phyloP scores from a whole-genome alignment of 495 filamentous ascomycete species.

The Aspergillus affinis region DNA sequence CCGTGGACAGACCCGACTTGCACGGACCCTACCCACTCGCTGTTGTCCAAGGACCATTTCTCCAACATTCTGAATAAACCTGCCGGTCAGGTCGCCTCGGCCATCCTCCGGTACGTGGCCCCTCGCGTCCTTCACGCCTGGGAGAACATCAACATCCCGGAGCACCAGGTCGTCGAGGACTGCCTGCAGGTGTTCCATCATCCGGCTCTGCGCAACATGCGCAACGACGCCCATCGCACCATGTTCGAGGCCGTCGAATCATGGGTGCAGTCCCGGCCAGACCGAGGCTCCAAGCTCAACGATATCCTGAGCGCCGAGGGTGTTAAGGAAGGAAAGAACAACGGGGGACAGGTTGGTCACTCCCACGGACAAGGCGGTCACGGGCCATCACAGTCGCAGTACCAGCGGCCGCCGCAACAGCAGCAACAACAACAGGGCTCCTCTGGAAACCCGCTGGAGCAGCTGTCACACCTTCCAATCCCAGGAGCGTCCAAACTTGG shows the following conservation, averaged over 20 bases:
- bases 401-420: constrained; percentile 20
- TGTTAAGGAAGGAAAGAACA: constrained; percentile 79
- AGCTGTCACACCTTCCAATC: constrained; percentile 41
- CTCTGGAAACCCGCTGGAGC: constrained; percentile 33
- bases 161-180: constrained; percentile 76
- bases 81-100: constrained; percentile 77
- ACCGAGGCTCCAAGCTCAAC: constrained; percentile 64
- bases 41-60: constrained; percentile 96
- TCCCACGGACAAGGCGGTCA: constrained; percentile 17
- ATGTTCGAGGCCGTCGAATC: constrained; percentile 82
- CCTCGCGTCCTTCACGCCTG: constrained; percentile 87
- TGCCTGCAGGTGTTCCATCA: constrained; percentile 83
- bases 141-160: constrained; percentile 78
- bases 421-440: constrained; percentile 28
- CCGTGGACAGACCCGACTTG: constrained; percentile 85
- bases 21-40: constrained; percentile 89
- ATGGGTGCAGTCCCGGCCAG: constrained; percentile 69
- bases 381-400: constrained; percentile 11
- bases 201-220: constrained; percentile 70
- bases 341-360: constrained; percentile 37
- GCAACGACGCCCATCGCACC: constrained; percentile 71
- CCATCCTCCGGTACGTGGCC: constrained; percentile 78
- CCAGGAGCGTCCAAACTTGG: constrained; percentile 42
- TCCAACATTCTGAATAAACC: constrained; percentile 87
- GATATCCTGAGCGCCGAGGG: constrained; percentile 71